Conservation (phyloP, 768 basidiomycete species). For the Leccinum fibrillosum region DNA sequence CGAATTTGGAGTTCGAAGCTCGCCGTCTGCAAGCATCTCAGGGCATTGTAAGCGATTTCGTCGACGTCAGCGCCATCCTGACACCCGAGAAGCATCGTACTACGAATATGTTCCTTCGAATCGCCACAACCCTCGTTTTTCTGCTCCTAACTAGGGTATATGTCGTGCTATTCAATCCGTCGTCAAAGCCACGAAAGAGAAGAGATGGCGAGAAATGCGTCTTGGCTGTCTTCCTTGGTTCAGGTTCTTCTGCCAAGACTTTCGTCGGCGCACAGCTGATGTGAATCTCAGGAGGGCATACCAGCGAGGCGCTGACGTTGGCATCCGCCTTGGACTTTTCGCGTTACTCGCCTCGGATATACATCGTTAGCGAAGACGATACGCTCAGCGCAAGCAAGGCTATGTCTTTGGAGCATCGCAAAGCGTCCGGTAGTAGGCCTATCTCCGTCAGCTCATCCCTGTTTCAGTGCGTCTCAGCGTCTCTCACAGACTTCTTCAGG, state of each 20-base stretch:
- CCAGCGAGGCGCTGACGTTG: constrained; percentile 77
- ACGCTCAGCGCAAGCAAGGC: constrained; percentile 73
- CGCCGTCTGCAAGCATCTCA: background rate
- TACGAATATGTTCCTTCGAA: constrained; percentile 15
- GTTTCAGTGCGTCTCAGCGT: background rate
- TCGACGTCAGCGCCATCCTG: background rate
- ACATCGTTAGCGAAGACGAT: constrained; percentile 83
- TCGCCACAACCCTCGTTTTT: background rate
- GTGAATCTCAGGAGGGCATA: constrained; percentile 78
- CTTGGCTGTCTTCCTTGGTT: constrained; percentile 89
- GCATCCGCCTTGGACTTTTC: constrained; percentile 68
- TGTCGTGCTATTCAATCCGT: constrained; percentile 12
- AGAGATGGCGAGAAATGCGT: constrained; percentile 33
- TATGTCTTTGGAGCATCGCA: constrained; percentile 51
- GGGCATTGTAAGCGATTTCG: background rate
- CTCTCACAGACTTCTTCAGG: constrained; percentile 13
- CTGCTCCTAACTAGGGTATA: constrained; percentile 20
- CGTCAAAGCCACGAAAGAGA: constrained; percentile 14
- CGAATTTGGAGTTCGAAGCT: background rate
- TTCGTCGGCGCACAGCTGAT: constrained; percentile 6
- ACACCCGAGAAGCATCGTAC: background rate
- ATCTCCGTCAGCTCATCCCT: constrained; percentile 16
- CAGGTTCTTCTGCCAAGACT: constrained; percentile 52
- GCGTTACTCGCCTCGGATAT: constrained; percentile 74
- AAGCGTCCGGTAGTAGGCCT: background rate